A percentile compares a stretch with the other conserved stretches of the same genome.
Evolutionary conservation across 192 early-diverging fungal species (phyloP).

Genomic region (Coemansia sp.): DNA sequence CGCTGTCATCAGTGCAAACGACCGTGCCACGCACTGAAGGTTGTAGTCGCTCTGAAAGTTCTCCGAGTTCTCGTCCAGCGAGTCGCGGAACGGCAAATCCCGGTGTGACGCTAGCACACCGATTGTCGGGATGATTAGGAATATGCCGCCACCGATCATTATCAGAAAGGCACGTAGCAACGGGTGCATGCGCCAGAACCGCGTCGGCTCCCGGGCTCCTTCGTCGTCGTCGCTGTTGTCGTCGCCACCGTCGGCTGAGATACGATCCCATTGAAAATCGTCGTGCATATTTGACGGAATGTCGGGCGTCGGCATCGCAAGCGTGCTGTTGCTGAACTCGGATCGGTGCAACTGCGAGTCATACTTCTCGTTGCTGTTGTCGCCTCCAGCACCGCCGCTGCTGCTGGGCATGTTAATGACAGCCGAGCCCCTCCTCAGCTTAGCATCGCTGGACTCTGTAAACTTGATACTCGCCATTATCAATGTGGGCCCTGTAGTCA

Average conservation of each 20-base stretch:
- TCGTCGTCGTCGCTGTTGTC: constrained; percentile 29
- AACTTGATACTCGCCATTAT: constrained; percentile 40
- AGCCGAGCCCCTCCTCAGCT: constrained; percentile 14
- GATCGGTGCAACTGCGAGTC: constrained; percentile 8
- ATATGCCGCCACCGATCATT: constrained; percentile 55
- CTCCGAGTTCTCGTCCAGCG: neutral
- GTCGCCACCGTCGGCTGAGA: constrained; percentile 19
- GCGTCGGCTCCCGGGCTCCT: constrained; percentile 22
- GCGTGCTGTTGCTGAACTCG: constrained; percentile 26
- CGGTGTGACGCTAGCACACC: constrained; percentile 48
- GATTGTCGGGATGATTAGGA: constrained; percentile 57
- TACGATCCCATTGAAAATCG: constrained; percentile 53
- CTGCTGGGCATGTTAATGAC: constrained; percentile 42
- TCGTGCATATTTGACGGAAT: constrained; percentile 40
- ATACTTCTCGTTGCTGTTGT: neutral
- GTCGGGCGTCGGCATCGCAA: constrained; percentile 40
- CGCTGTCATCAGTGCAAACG: constrained; percentile 51
- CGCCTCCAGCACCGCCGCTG: constrained; percentile 15
- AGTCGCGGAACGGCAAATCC: constrained; percentile 32
- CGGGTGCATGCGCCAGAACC: constrained; percentile 59
- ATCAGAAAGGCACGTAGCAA: constrained; percentile 56
- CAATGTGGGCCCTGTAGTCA: neutral
- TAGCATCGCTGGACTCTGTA: neutral
- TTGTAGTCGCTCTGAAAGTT: constrained; percentile 35
- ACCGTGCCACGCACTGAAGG: constrained; percentile 38